A percentile compares a stretch with the other conserved stretches of the same genome.
These are phyloP conservation scores for Pseudogymnoascus sp. DNA, from an alignment of 2,329 filamentous ascomycete genomes.

Conservation along the genomic window DNA sequence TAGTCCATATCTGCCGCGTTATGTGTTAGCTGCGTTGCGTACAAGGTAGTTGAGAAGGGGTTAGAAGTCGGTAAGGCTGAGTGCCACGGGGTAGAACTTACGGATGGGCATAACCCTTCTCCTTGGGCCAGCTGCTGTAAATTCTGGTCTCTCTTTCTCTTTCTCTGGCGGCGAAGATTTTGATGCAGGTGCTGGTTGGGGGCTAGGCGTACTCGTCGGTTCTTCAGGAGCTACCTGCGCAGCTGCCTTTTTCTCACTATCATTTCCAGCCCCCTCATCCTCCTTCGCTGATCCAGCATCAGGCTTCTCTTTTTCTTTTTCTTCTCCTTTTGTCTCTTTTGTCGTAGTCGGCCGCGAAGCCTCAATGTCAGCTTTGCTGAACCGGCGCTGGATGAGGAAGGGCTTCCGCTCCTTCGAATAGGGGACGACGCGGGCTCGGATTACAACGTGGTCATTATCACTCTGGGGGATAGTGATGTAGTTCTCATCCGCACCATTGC, in stretches of 20 bases:
- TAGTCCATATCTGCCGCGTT: conserved; percentile 37
- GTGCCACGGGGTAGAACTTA: conserved; percentile 27
- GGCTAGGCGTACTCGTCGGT: conserved; percentile 5
- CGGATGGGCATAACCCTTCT: conserved; percentile 35
- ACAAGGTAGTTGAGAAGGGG: conserved; percentile 6
- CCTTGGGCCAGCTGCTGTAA: not conserved
- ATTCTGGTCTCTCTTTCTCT: not conserved
- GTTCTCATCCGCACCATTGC: not conserved
- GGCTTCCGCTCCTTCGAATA: conserved; percentile 33
- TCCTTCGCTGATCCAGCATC: not conserved
- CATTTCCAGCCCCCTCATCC: not conserved
- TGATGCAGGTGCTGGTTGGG: not conserved
- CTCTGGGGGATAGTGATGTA: not conserved
- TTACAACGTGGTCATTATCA: conserved; percentile 22
- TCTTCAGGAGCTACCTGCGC: conserved; percentile 6
- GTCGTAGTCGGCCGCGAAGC: conserved; percentile 17
- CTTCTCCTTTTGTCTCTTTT: not conserved
- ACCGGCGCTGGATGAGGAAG: conserved; percentile 41
- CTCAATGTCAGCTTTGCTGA: conserved; percentile 34
- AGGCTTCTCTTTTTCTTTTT: not conserved
- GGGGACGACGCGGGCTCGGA: conserved; percentile 38
- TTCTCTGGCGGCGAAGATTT: not conserved
- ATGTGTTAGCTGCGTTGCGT: not conserved
- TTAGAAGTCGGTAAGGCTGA: conserved; percentile 12
- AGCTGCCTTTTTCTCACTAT: not conserved